A percentile compares a stretch with the other conserved stretches of the same genome.
Conservation (phyloP, 1,284 basidiomycete genomes). For the Inonotus hispidus region DNA sequence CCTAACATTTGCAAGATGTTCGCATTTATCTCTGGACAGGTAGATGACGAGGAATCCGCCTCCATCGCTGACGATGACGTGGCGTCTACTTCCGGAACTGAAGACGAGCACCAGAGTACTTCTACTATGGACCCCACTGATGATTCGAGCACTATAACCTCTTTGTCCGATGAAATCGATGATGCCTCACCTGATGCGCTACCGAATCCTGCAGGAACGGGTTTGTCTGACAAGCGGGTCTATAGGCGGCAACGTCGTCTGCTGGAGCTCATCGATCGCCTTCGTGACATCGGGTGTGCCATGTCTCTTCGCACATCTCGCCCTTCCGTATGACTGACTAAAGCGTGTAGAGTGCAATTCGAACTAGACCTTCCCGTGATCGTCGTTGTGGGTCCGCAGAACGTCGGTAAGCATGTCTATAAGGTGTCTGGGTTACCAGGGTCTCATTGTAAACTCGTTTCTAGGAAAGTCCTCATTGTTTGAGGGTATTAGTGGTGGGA, state of each 20-base stretch:
- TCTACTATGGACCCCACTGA: neutral
- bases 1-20: neutral
- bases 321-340: neutral
- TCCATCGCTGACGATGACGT: neutral
- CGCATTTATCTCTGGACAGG: neutral
- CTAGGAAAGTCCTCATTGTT: conserved; percentile 68
- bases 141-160: neutral
- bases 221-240: neutral
- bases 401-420: conserved; percentile 29
- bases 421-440: neutral
- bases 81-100: neutral
- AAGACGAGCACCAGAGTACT: neutral
- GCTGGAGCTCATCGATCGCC: neutral
- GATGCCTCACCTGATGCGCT: neutral
- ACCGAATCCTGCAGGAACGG: neutral
- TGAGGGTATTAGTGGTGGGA: conserved; percentile 60
- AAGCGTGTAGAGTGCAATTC: conserved; percentile 44
- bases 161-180: neutral
- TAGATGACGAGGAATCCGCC: neutral
- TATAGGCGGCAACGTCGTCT: neutral
- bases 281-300: neutral
- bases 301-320: neutral
- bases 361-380: conserved; percentile 69
- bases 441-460: neutral
- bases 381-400: conserved; percentile 62